These are phyloP conservation scores for Plasmopara viticola DNA, from an alignment of 352 stramenopile species.

Conservation along the genomic window DNA sequence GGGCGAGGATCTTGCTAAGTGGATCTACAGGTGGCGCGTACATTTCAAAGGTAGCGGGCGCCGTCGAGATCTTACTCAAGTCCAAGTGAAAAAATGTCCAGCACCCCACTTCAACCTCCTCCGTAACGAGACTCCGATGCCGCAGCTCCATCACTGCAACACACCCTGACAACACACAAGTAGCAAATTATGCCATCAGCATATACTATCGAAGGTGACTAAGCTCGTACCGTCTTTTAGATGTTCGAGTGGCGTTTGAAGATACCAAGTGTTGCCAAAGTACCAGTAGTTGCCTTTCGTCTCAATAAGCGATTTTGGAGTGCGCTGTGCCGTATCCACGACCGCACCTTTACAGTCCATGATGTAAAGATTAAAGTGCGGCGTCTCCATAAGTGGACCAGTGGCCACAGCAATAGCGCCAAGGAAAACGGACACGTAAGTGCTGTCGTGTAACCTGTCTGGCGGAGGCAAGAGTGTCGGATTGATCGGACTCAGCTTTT, in stretches of 20 bases:
- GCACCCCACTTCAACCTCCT: conserved; percentile 83
- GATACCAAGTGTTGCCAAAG: conserved; percentile 86
- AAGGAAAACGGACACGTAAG: conserved; percentile 83
- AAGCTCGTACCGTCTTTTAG: conserved; percentile 69
- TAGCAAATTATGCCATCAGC: conserved; percentile 8
- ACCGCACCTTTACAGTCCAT: conserved; percentile 67
- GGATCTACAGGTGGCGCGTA: conserved; percentile 80
- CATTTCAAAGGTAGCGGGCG: conserved; percentile 84
- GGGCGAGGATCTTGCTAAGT: conserved; percentile 80
- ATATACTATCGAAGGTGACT: not conserved
- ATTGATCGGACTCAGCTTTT: conserved; percentile 16
- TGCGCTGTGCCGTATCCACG: conserved; percentile 68
- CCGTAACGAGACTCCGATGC: conserved; percentile 74
- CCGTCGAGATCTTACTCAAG: conserved; percentile 84
- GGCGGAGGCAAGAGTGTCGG: conserved; percentile 47
- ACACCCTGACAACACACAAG: conserved; percentile 39
- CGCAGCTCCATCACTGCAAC: conserved; percentile 84
- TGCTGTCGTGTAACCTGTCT: conserved; percentile 60
- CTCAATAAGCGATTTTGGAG: conserved; percentile 83
- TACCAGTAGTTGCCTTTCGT: conserved; percentile 83
- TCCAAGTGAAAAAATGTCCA: conserved; percentile 88
- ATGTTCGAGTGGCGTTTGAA: conserved; percentile 80
- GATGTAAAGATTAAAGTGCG: conserved; percentile 84
- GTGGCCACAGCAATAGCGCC: conserved; percentile 75
- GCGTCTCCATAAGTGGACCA: conserved; percentile 81